These are phyloP conservation scores for Candida stauntonica DNA, from an alignment of 805 yeast species.

Conservation along the genomic window DNA sequence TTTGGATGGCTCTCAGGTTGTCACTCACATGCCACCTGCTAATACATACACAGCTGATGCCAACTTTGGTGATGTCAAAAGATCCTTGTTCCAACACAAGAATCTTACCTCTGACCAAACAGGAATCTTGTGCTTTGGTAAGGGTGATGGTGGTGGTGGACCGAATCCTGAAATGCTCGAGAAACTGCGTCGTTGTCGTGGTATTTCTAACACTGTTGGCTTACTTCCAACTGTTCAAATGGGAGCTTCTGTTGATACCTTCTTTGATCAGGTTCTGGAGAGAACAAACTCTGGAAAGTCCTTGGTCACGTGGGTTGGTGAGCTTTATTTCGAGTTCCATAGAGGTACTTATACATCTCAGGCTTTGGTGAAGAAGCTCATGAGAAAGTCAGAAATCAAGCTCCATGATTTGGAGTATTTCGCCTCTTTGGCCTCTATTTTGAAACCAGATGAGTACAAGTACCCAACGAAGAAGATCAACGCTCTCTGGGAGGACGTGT, in stretches of 20 bases:
- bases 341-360: conserved; percentile 97
- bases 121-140: conserved; percentile 80
- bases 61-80: conserved; percentile 84
- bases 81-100: conserved; percentile 79
- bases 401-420: conserved; percentile 83
- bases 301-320: conserved; percentile 90
- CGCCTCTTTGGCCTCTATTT: conserved; percentile 67
- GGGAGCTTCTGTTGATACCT: conserved; percentile 71
- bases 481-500: conserved; percentile 80
- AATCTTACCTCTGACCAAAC: conserved; percentile 76
- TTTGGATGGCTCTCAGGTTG: conserved; percentile 86
- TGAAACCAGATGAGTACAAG: conserved; percentile 41
- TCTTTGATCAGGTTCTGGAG: conserved; percentile 61
- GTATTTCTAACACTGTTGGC: conserved; percentile 76
- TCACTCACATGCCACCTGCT: conserved; percentile 97
- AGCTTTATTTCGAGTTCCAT: conserved; percentile 89
- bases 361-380: conserved; percentile 75
- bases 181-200: conserved; percentile 86
- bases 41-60: conserved; percentile 94
- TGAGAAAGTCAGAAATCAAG: conserved; percentile 70
- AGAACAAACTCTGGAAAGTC: conserved; percentile 60
- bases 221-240: conserved; percentile 75
- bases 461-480: conserved; percentile 73
- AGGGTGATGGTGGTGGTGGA: conserved; percentile 99
- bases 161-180: conserved; percentile 93